phyloP scores from a whole-genome alignment of 495 filamentous ascomycete genomes.

The Saxophila tyrrhenica region DNA sequence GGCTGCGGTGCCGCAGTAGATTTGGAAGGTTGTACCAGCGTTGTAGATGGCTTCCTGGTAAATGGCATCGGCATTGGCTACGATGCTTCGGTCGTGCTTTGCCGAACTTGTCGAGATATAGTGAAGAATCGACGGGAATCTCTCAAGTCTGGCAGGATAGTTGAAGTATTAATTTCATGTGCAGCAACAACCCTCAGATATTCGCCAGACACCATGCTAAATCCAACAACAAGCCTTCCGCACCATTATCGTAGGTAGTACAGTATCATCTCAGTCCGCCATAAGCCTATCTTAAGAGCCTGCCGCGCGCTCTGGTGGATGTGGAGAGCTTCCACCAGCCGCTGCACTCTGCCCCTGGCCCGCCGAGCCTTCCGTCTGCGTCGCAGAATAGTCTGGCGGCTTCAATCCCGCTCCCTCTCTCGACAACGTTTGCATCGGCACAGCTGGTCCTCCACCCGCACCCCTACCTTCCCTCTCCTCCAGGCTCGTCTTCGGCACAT shows the following conservation, averaged over 20 bases:
- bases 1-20: conserved; percentile 53
- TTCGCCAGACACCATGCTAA: background rate
- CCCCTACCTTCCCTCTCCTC: conserved; percentile 2
- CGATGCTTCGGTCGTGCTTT: too few species aligned
- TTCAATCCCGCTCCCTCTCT: conserved; percentile 22
- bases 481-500: conserved; percentile 21
- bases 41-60: too few species aligned
- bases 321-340: background rate
- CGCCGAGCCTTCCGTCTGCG: background rate
- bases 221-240: background rate
- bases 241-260: too few species aligned
- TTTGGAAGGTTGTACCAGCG: too few species aligned
- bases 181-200: too few species aligned
- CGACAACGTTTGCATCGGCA: conserved; percentile 26
- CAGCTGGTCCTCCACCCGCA: conserved; percentile 2
- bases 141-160: too few species aligned
- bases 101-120: too few species aligned
- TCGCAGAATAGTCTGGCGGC: conserved; percentile 25
- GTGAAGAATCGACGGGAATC: too few species aligned
- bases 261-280: background rate
- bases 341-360: background rate
- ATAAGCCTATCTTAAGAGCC: background rate
- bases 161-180: too few species aligned
- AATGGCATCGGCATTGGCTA: background rate
- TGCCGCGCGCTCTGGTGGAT: background rate